A percentile compares a stretch with the other conserved stretches of the same genome.
phyloP scores from a whole-genome alignment of 2,329 filamentous ascomycete species.

The Alternaria atra region DNA sequence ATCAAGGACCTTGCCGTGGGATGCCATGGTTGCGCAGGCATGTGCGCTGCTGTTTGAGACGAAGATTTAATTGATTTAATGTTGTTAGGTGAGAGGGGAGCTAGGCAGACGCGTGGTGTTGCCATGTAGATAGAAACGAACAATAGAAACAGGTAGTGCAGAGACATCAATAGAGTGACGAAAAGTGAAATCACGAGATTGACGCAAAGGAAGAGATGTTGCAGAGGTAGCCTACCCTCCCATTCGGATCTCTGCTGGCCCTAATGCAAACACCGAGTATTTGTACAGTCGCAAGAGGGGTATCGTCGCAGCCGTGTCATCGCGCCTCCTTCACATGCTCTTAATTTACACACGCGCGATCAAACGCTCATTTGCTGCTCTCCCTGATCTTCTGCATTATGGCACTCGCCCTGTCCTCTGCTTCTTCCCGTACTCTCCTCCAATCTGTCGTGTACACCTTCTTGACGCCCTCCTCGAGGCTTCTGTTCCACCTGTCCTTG shows the following conservation, averaged over 20 bases:
- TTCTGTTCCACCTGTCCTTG: conserved; percentile 61
- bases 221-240: neutral
- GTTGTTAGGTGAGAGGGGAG: conserved; percentile 1
- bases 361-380: conserved; percentile 32
- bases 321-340: conserved; percentile 1
- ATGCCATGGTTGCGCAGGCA: conserved; percentile 29
- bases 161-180: conserved; percentile 8
- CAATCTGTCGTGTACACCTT: conserved; percentile 58
- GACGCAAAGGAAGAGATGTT: neutral
- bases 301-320: conserved; percentile 24
- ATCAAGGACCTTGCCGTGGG: conserved; percentile 41
- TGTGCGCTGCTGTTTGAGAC: neutral
- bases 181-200: neutral
- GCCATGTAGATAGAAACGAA: conserved; percentile 12
- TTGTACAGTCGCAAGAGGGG: conserved; percentile 27
- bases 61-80: neutral
- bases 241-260: conserved; percentile 10
- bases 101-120: conserved; percentile 11
- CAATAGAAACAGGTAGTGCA: conserved; percentile 14
- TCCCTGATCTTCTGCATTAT: conserved; percentile 48
- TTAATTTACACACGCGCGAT: neutral
- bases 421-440: conserved; percentile 51
- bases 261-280: conserved; percentile 6
- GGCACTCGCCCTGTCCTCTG: conserved; percentile 52
- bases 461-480: conserved; percentile 55